phyloP scores from a whole-genome alignment of 371 early-diverging fungal genomes.

The Syncephalastrum racemosum region DNA sequence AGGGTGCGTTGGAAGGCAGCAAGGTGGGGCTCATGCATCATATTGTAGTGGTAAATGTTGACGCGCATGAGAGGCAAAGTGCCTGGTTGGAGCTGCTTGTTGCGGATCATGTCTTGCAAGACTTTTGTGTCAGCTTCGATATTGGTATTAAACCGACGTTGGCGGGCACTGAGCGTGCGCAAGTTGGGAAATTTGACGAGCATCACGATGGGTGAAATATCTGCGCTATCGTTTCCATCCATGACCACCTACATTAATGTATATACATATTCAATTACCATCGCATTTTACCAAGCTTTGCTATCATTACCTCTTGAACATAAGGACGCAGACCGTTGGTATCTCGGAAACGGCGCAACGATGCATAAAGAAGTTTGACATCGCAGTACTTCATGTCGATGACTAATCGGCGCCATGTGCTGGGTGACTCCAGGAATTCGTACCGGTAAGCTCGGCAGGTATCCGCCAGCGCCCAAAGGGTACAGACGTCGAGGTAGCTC shows the following conservation, averaged over 20 bases:
- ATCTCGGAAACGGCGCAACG: conserved; percentile 40
- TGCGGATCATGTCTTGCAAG: conserved; percentile 34
- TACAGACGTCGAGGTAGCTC: conserved; percentile 32
- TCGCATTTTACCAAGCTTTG: neutral
- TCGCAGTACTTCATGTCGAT: conserved; percentile 30
- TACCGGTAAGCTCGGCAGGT: conserved; percentile 37
- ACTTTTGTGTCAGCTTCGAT: conserved; percentile 40
- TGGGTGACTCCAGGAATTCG: conserved; percentile 23
- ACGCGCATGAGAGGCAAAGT: conserved; percentile 29
- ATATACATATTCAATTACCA: neutral
- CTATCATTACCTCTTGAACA: conserved; percentile 28
- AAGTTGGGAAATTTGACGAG: conserved; percentile 44
- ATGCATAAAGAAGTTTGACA: conserved; percentile 33
- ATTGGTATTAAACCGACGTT: conserved; percentile 37
- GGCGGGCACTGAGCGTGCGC: conserved; percentile 27
- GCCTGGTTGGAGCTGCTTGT: conserved; percentile 18
- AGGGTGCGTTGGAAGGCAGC: conserved; percentile 31
- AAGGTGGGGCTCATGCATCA: conserved; percentile 35
- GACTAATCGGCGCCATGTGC: conserved; percentile 35
- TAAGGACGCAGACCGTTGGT: conserved; percentile 27
- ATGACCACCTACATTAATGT: conserved; percentile 26
- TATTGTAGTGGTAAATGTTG: conserved; percentile 36
- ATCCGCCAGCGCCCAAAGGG: conserved; percentile 38
- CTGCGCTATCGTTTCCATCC: conserved; percentile 43
- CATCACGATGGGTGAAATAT: conserved; percentile 45